Base-by-base conservation (phyloP, 495 filamentous ascomycete genomes). In the Penicillium manginii region DNA sequence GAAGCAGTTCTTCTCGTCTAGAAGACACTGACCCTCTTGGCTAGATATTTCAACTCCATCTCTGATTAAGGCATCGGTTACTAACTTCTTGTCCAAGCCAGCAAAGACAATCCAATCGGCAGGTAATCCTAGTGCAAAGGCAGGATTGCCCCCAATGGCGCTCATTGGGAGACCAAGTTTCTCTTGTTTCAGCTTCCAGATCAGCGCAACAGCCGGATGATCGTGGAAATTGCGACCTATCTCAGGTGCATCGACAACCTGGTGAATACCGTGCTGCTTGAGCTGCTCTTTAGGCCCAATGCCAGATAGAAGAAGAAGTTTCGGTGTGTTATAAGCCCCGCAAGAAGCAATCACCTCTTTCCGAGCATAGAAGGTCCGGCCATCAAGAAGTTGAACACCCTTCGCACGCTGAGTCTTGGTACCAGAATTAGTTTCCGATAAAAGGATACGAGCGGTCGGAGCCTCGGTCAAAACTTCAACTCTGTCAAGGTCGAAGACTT, bases 221-320 rank as follows among this genome's bases (percentile, higher is more conserved):
- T 79, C 72, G 46, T 63, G 62, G 47, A 73, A 63, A 49, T 77
- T 76, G 46, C 61, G 48, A 11, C 76, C 75, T 5, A 79, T 73
- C 10, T 65, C 65, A 22, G 71, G 73, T 0, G 61, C 45, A 49
- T 75, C 57, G 9, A 64, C 50, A 18, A 64, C 11, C 37, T 50
- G 32, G 6, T 47, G 22, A 21, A 58, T 58, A 15, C 23, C 58
- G 40, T 69, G 69, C 40, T 64, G 46, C 0, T 56, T n/a, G 0
- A 79, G 60, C 21, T 69, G 35, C 7, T 58, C 52, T 4, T 31
- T 43, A 0, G 72, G 62, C 1, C 76, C 76, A 26, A 79, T 71
- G 6, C 75, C 75, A 4, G 72, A 75, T 29, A 77, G 62, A 63
- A 73, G 61, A n/a, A 79, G 67, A 2, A 79, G 14, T 54, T 75